Evolutionary conservation across 1,284 basidiomycete genomes (phyloP), one percentile per base, ranked within the genome.

Genomic region (Cystobasidium pallidum): DNA sequence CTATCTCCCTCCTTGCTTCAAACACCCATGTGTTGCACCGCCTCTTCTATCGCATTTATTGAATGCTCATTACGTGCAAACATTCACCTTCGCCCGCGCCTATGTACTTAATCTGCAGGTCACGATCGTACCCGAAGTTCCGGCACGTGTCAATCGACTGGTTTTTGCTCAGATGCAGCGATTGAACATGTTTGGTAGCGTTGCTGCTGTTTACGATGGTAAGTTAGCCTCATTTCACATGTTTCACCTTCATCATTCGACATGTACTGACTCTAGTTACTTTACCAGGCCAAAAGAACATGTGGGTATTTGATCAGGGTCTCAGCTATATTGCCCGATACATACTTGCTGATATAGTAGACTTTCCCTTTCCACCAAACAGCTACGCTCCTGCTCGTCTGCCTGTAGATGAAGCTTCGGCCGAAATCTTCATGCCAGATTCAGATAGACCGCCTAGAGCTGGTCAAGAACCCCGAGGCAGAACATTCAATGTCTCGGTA

Each of bases 191-290:
- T 71, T 52, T 11, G 68, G 68, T 19, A 34, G 41, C 39, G 36
- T 71, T 24, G 59, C 68, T 52, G 68, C 51, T 17, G 68, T 71
- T 15, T 71, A 71, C 30, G 68, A 71, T 64, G 68, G 68, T 71
- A 26, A 36, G 68, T 39, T 0, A 21, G 30, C 2, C 58, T 68
- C 11, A 17, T 51, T 62, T n/a, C n/a, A n/a, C n/a, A n/a, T n/a
- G 4, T 32, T 43, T 30, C 21, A 30, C 45, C 17, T 36, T 41
- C 47, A 36, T 51, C 45, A 19, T n/a, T n/a, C n/a, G n/a, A 30
- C 21, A 28, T 28, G 32, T 26, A 3, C 43, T 57, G 24, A 24
- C 26, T 30, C 39, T 24, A 4, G 4, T 32, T 57, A 26, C 17
- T 58, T 30, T 24, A 8, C 36, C 26, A 71, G 68, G 68, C 13